Conservation (phyloP, 2,329 filamentous ascomycete genomes). For the Diaporthe humulicola region DNA sequence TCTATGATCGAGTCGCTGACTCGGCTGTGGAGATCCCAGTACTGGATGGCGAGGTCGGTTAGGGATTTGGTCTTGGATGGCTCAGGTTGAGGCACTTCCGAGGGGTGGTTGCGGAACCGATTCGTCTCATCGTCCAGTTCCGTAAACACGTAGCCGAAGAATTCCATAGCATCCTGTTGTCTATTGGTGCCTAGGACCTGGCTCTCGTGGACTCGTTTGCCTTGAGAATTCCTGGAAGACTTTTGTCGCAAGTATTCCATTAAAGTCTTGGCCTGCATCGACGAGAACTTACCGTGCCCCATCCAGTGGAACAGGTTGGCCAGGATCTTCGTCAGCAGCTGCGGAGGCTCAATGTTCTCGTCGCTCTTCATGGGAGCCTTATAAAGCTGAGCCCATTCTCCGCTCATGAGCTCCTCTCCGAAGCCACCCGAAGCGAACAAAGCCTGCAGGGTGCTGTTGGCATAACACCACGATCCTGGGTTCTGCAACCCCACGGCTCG, state of each 20-base stretch:
- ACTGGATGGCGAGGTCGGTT: conserved; percentile 74
- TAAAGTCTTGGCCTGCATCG: conserved; percentile 68
- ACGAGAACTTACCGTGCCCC: conserved; percentile 61
- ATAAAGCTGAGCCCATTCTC: conserved; percentile 73
- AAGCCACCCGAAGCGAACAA: conserved; percentile 81
- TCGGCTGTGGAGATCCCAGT: conserved; percentile 80
- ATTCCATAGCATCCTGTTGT: conserved; percentile 95
- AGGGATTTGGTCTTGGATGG: conserved; percentile 44
- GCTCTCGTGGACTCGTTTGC: conserved; percentile 41
- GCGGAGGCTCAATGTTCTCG: conserved; percentile 64
- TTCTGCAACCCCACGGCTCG: conserved; percentile 81
- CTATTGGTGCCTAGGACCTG: conserved; percentile 76
- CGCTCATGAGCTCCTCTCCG: conserved; percentile 72
- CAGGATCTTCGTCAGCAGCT: conserved; percentile 71
- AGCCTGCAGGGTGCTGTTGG: conserved; percentile 91
- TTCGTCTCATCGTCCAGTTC: conserved; percentile 91
- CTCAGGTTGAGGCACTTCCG: conserved; percentile 42
- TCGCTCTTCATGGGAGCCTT: conserved; percentile 76
- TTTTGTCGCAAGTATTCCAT: conserved; percentile 74
- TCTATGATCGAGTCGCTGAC: conserved; percentile 83
- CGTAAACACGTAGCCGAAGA: conserved; percentile 85
- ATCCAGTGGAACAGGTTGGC: conserved; percentile 72
- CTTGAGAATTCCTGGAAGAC: conserved; percentile 56
- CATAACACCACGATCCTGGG: conserved; percentile 87
- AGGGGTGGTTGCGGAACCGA: conserved; percentile 57